Base-by-base conservation (phyloP, 2,329 filamentous ascomycete species). In the Botrytis deweyae region DNA sequence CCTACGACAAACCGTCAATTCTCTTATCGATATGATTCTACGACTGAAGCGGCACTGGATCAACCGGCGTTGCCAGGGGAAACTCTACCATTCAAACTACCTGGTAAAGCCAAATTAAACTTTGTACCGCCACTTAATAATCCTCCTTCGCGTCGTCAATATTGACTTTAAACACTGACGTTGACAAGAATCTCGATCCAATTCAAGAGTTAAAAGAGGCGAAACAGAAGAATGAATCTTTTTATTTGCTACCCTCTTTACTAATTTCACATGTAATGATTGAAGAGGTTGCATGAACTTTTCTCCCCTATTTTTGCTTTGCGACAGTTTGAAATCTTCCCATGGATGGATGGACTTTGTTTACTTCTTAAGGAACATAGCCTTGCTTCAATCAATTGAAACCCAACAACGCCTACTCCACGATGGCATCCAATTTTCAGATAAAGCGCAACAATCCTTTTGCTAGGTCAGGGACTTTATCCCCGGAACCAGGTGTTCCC, bases 361-460 rank as follows among this genome's bases (percentile, higher is more conserved):
- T 73, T 73, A 73, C 71, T 36, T 29, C 65, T n/a, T 42, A 42
- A 73, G 38, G 49, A 69, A 52, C 42, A 55, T 38, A 44, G 52
- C 63, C 44, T 67, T 66, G 52, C 40, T 52, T 61, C 70, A 36
- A 76, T 63, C 59, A 74, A 67, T 69, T 62, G 71, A 61, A 44
- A 74, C 46, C 72, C 74, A 73, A 77, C 72, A 75, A 77, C 64
- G 74, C 59, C 72, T 75, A 77, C 64, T 75, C 55, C 80, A 85
- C 84, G 72, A 87, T 87, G 82, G 85, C 87, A 76, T 85, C 87
- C 79, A 89, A 87, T 82, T 88, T 89, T 82, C 89, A 91, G 78
- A 88, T 91, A 81, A 93, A 91, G 85, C 91, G 94, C 80, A 92
- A 90, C 81, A 95, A 93, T 84, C 92, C 93, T 25, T 97, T 97